Conservation (phyloP, 148 eudicot species). For the Diospyros kaki region DNA sequence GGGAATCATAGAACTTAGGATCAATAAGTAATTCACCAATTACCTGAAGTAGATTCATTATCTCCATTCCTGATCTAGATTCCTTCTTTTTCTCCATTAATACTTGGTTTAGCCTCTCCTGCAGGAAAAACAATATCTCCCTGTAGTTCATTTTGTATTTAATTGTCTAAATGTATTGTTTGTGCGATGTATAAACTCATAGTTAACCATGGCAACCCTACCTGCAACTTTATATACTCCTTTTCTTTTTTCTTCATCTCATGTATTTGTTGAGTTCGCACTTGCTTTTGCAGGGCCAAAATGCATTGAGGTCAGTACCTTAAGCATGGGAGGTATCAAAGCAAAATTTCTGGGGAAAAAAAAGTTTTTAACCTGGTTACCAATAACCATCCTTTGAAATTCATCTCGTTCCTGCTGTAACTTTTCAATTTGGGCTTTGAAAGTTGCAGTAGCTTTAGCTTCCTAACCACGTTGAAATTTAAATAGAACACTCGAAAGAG, state of each 20-base stretch:
- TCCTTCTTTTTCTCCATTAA: conserved; percentile 98
- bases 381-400: conserved; percentile 98
- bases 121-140: conserved; percentile 14
- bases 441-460: conserved; percentile 90
- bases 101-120: conserved; percentile 94
- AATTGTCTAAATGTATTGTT: neutral
- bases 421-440: conserved; percentile 91
- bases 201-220: conserved; percentile 16
- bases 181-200: too few relatives aligned
- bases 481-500: conserved; percentile 6
- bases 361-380: conserved; percentile 68
- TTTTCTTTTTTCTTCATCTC: conserved; percentile 99
- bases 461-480: conserved; percentile 43
- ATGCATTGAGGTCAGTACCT: conserved; percentile 8
- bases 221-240: conserved; percentile 95
- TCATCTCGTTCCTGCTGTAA: conserved; percentile 98
- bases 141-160: neutral
- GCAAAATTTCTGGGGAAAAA: neutral
- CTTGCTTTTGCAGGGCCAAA: conserved; percentile 57
- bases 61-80: conserved; percentile 99
- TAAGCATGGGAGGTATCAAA: neutral
- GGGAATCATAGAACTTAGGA: neutral
- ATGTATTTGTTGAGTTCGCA: conserved; percentile 86
- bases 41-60: conserved; percentile 98
- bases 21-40: conserved; percentile 10